Base-by-base conservation (phyloP, 805 yeast species). In the Myxozyma kluyveri region DNA sequence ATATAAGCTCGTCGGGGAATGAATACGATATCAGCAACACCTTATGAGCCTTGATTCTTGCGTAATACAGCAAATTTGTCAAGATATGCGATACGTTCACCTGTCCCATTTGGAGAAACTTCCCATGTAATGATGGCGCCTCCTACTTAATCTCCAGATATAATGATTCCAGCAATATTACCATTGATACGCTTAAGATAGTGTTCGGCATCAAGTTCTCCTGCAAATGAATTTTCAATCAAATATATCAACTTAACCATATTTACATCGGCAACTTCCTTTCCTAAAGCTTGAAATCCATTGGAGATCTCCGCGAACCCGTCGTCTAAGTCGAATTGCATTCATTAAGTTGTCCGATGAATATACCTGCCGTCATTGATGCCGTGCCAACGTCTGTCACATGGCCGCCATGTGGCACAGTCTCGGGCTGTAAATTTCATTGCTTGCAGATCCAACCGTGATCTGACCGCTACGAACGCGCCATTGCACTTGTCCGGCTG, bases 81-180 rank as follows among this genome's bases (percentile, higher is more conserved):
- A 46, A 93, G 72, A 60, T 93, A 93, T 0, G 96, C 87, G 31
- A 88, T 75, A 23, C 63, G 35, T 14, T 55, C 57, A 18, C 29
- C 36, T 1, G 74, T 68, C 4, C 72, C 72, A 1, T 64, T 54
- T 3, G 67, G 64, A 0, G 66, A 53, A 38, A 57, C 50, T 62
- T 91, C 99, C 80, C 88, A 84, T 0, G 99, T 93, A 31, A 91
- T 77, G 14, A 93, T 84, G 0, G 98, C 97, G 17, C 88, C 89
- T 2, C 98, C 98, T 60, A 89, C 96, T 67, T 93, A 93, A 64
- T 91, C 93, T 0, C 98, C 98, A 2, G 91, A 87, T 10, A 93
- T 77, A 14, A 93, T 82, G 7, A 93, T 67, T 0, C 86, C 84
- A 0, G 96, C 90, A 3, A 91, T 73, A 1, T 74, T 73, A 1